Evolutionary conservation across 2,329 filamentous ascomycete genomes (phyloP), one percentile per base, ranked within the genome.

Genomic region (Diaporthe sp.): DNA sequence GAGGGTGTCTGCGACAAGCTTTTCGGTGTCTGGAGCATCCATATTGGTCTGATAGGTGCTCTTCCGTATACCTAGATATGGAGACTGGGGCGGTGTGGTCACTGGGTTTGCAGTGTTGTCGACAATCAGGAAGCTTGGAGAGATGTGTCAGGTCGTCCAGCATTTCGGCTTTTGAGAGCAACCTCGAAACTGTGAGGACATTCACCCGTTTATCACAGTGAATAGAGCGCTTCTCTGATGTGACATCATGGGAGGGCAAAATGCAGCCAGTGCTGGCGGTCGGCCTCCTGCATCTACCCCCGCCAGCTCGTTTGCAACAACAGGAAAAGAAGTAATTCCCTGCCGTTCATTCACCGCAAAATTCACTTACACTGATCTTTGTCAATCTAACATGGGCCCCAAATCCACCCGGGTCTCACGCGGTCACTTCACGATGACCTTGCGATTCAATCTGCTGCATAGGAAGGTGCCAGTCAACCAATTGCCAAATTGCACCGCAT

Each of bases 211-310:
- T 2, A 8, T 7, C 8, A 39, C 6, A 55, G 34, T 70, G 31
- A 39, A 70, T 53, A 4, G 9, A 20, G 22, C 28, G 37, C 10
- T 39, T 8, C 39, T n/a, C 9, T 44, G 12, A 39, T 13, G 12
- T 68, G 13, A 42, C 6, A 39, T 70, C 4, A 25, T n/a, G 3
- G n/a, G 28, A 17, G 25, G 13, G 37, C 1, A 15, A 22, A 25
- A 8, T 13, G n/a, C 34, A 42, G 20, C 22, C 20, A 15, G 15
- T 9, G 1, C 17, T 49, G 61, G 42, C n/a, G 49, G 49, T 42
- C 34, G 65, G 49, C 34, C 49, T 55, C 65, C 65, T 55, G 65
- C 65, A 55, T 70, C 31, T 34, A 17, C 13, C 60, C 60, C 61
- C 12, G 22, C 25, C 22, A n/a, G 13, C 20, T 34, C 42, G 61